Percentiles rank a stretch among this genome's conserved stretches.
These are phyloP conservation scores for Holtermanniella nyarrowii DNA, from an alignment of 768 basidiomycete species.

Conservation along the genomic window DNA sequence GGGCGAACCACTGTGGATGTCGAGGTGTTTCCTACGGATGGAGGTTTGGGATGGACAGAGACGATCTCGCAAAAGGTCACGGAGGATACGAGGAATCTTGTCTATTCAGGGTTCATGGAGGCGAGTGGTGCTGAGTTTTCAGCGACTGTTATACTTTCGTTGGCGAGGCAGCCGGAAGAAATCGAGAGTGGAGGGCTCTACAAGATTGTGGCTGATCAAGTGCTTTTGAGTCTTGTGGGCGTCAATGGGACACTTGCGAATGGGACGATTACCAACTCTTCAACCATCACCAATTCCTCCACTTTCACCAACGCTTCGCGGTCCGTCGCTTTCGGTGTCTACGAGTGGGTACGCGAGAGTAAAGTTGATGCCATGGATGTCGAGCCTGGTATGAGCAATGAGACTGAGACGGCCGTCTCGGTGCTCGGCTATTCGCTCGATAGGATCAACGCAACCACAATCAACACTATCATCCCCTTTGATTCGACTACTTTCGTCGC, in stretches of 20 bases:
- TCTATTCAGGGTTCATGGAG: slow-evolving; percentile 79
- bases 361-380: slow-evolving; percentile 49
- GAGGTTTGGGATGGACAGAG: slow-evolving; percentile 55
- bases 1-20: slow-evolving; percentile 71
- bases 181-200: slow-evolving; percentile 58
- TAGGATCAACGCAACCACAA: slow-evolving; percentile 40
- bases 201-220: slow-evolving; percentile 71
- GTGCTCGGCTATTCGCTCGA: slow-evolving; percentile 54
- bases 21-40: slow-evolving; percentile 66
- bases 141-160: slow-evolving; percentile 61
- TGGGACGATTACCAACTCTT: slow-evolving; percentile 23
- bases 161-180: slow-evolving; percentile 58
- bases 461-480: slow-evolving; percentile 48
- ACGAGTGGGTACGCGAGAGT: slow-evolving; percentile 64
- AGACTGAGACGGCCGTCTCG: slow-evolving; percentile 61
- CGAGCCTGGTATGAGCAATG: slow-evolving; percentile 55
- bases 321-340: slow-evolving; percentile 62
- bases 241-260: slow-evolving; percentile 11
- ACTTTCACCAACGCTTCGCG: slow-evolving; percentile 13
- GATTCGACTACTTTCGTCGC: slow-evolving; percentile 62
- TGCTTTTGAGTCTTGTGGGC: slow-evolving; percentile 67
- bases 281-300: slow-evolving; percentile 27
- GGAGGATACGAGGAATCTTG: slow-evolving; percentile 50
- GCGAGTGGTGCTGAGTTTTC: slow-evolving; percentile 58
- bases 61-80: slow-evolving; percentile 63